phyloP scores from a whole-genome alignment of 2,329 filamentous ascomycete genomes.

The Microsporum audouinii region DNA sequence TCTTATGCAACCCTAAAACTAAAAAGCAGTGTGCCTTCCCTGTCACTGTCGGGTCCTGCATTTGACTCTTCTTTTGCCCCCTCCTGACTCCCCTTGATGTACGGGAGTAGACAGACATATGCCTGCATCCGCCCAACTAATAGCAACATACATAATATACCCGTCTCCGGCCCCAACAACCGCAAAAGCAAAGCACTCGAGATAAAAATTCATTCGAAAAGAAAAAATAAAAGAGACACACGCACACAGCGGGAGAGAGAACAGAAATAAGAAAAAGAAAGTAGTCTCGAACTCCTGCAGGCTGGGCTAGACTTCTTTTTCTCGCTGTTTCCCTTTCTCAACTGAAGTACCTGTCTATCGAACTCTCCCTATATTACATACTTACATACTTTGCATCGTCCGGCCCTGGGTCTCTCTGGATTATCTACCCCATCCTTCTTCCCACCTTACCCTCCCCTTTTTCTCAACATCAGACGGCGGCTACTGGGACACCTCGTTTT shows the following conservation, averaged over 20 bases:
- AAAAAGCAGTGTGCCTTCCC: background rate
- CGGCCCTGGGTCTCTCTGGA: background rate
- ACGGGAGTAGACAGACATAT: background rate
- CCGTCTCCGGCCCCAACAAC: constrained; percentile 1
- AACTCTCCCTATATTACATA: background rate
- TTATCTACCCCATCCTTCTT: background rate
- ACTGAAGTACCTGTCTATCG: background rate
- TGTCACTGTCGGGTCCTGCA: constrained; percentile 5
- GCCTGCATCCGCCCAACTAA: constrained; percentile 3
- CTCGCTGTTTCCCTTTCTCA: background rate
- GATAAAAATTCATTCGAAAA: constrained; percentile 2
- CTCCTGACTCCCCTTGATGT: background rate
- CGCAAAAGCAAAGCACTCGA: constrained; percentile 2
- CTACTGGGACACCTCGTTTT: background rate
- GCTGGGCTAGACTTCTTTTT: background rate
- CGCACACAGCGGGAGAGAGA: background rate
- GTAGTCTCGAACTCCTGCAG: constrained; percentile 1
- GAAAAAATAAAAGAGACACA: background rate
- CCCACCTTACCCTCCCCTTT: background rate
- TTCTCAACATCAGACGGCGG: background rate
- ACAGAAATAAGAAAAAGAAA: constrained; percentile 2
- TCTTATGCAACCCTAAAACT: constrained; percentile 5
- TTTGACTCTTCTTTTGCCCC: background rate
- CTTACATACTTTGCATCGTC: constrained; percentile 2
- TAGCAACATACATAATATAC: constrained; percentile 5